phyloP scores from a whole-genome alignment of 306 rosid species.

The Inga leiocalycina region DNA sequence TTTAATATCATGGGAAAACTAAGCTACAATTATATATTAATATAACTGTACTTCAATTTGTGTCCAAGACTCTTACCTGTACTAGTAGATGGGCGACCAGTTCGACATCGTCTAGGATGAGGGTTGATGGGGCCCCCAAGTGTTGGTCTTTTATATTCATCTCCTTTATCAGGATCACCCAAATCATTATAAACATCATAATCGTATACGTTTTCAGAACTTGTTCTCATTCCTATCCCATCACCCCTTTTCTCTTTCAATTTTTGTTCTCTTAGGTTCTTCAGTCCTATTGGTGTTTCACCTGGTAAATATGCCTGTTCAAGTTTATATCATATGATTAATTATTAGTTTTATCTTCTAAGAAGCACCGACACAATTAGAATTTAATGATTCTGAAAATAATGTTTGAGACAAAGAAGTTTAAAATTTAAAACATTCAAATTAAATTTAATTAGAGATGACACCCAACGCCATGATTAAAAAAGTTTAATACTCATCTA shows the following conservation, averaged over 20 bases:
- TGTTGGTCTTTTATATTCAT: slow-evolving; percentile 23
- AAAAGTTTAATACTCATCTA: no score
- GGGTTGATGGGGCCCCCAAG: slow-evolving; percentile 42
- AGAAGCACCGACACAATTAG: no score
- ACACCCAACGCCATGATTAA: no score
- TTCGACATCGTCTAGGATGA: slow-evolving; percentile 54
- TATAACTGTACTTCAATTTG: no score
- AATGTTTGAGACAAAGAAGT: no score
- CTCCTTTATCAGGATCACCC: slow-evolving; percentile 48
- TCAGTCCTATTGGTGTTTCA: slow-evolving; percentile 41
- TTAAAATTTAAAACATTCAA: no score
- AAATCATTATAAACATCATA: slow-evolving; percentile 48
- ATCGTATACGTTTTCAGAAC: slow-evolving; percentile 32
- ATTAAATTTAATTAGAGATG: no score
- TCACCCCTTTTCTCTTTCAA: slow-evolving; percentile 37
- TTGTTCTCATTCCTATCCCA: background rate
- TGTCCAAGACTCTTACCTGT: slow-evolving; percentile 24
- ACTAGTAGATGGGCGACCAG: slow-evolving; percentile 38
- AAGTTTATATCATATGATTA: background rate
- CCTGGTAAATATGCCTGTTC: slow-evolving; percentile 35
- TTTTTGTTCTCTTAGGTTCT: slow-evolving; percentile 33
- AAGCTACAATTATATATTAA: no score
- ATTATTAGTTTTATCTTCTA: background rate
- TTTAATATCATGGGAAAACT: no score
- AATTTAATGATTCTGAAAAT: background rate